Base-by-base conservation (phyloP, 306 rosid genomes). In the Ceratonia siliqua region DNA sequence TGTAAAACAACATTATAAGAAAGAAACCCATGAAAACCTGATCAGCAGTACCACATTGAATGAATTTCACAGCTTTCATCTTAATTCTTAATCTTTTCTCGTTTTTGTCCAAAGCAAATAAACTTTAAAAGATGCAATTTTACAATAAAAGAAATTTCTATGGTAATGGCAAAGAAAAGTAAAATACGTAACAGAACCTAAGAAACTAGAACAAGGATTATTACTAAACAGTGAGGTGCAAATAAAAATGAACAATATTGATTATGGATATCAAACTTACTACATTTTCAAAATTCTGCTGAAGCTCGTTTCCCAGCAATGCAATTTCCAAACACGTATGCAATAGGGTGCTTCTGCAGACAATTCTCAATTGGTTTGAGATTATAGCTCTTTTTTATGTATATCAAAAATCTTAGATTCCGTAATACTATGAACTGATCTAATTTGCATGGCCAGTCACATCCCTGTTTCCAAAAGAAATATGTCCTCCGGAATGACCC, bases 1-100 rank as follows among this genome's bases (percentile, higher is more conserved):
- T 82, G 72, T 35, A 20, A 50, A 28, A 46, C 42, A 71, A 52
- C 30, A 39, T 7, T 64, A 42, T 36, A 11, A 72, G 12, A 1
- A 49, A 49, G 12, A 36, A 43, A 30, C n/a, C 20, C 4, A 13
- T 42, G 0, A 42, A 43, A 48, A 36, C 68, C 70, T 18, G 36
- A 13, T 27, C 1, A 10, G n/a, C 12, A 35, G 14, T 18, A 62
- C 1, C 32, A 36, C 5, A 54, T 0, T 46, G 13, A 58, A 32
- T 0, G 2, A 38, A 61, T 5, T n/a, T 8, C 10, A 53, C 32
- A 21, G 1, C 8, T 2, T 1, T 10, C 14, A 2, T 8, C 13
- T 39, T 39, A 0, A 2, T 9, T 39, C 10, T 9, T 1, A 8
- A 8, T 39, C 10, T 8, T 39, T 38, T 38, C 13, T 2, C 45